Evolutionary conservation across 805 yeast genomes (phyloP), one percentile per base, ranked within the genome.

Genomic region (Saturnispora quitensis): DNA sequence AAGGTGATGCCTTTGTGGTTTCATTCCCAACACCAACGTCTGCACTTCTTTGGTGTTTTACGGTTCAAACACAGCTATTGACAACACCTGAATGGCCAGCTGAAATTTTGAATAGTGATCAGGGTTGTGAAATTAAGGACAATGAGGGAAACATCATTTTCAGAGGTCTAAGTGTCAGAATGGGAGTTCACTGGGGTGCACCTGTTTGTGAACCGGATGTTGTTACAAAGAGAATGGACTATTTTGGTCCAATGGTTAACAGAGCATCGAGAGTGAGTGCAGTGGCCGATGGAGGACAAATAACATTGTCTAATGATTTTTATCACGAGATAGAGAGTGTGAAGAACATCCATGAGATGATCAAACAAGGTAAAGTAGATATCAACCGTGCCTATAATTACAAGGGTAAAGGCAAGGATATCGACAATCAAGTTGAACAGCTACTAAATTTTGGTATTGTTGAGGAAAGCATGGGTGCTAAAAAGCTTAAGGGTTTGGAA

Each of bases 1-100:
- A 93, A 80, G 99, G 99, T 63, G 99, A 93, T 74, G 96, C 99
- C 0, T 93, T 93, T 60, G 90, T 93, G 88, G 97, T 93, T 13
- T 88, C 97, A 12, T 93, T 93, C 67, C 96, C 97, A 0, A 84
- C 96, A 0, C 91, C 96, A 0, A 80, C 91, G 0, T 76, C 91
- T 18, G 98, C 98, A 0, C 72, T 93, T 55, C 73, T 89, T 36
- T 93, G 99, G 98, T 89, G 97, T 72, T 82, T 90, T 65, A 84
- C 86, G 46, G 96, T 91, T 5, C 99, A 93, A 66, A 77, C 84
- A 51, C 95, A 88, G 64, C 63, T 86, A 13, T 71, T 93, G 47
- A 75, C 80, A 10, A 68, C 74, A 2, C 95, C 89, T 6, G 96
- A 89, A 56, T 93, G 99, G 99, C 99, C 99, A 0, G 80, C 85